Base-by-base conservation (phyloP, 306 rosid genomes). In the Prosopis cineraria region DNA sequence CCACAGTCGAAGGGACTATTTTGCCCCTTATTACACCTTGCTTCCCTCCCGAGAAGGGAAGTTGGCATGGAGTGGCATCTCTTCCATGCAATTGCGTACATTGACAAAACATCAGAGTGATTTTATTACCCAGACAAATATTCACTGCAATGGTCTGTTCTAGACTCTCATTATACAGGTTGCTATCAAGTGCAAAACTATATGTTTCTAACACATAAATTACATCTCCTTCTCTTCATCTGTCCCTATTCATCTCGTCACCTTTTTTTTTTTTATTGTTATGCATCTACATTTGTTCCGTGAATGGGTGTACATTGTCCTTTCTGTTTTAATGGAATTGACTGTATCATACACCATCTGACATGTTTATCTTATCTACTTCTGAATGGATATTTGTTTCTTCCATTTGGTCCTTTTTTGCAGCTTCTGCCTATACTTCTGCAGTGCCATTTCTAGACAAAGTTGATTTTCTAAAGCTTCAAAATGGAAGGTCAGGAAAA, bases 131-230 rank as follows among this genome's bases (percentile, higher is more conserved):
- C 87, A 65, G 72, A 76, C 88, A 94, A 75, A 81, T 83, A 80
- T 89, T 88, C 90, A 83, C 71, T 88, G 96, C 93, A 88, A 95
- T 85, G 97, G 98, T 95, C 98, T 88, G 97, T 88, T 94, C 97
- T 92, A 84, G 92, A 90, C 79, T 94, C 97, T 87, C 75, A 77
- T 80, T 84, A 77, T 84, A 56, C 88, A 82, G 88, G 90, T 84
- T 84, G 78, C 79, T 74, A 75, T 89, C 41, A 81, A 86, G 65
- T 80, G 75, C 36, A 65, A 77, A 86, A 78, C 70, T 60, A 71
- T 75, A 6, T 27, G 67, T 81, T 45, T 79, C 37, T 25, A 84
- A 73, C 78, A 78, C 80, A 58, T 71, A 74, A 78, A 70, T 78
- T 68, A 75, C 68, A 58, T 39, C 55, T 72, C 65, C 59, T 52